Conservation (phyloP, 148 eudicot genomes). For the Arbutus unedo region DNA sequence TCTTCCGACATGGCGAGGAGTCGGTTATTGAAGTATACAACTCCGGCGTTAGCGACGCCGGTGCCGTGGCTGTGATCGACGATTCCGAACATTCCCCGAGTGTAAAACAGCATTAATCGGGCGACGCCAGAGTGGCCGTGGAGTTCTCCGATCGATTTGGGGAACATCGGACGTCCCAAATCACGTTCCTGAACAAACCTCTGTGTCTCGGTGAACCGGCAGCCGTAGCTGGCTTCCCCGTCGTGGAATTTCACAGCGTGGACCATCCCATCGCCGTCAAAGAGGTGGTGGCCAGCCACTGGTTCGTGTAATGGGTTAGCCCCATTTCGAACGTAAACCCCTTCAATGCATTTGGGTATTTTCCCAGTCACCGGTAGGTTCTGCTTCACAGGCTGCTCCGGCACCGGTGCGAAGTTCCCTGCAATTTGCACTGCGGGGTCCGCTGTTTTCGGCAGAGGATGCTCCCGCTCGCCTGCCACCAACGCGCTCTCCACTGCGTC, state of each 20-base stretch:
- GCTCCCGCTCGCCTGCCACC: conserved; percentile 22
- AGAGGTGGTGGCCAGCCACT: conserved; percentile 59
- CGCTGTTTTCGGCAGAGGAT: conserved; percentile 46
- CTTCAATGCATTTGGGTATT: conserved; percentile 45
- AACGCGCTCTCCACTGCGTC: conserved; percentile 25
- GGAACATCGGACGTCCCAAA: conserved; percentile 28
- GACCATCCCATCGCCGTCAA: conserved; percentile 73
- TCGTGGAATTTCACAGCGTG: conserved; percentile 43
- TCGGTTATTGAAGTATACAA: conserved; percentile 36
- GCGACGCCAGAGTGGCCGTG: conserved; percentile 48
- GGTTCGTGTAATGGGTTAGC: conserved; percentile 60
- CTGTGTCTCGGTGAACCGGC: conserved; percentile 30
- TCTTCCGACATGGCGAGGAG: conserved; percentile 55
- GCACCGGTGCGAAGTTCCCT: conserved; percentile 68
- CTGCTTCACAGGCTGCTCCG: conserved; percentile 38
- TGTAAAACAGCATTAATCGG: conserved; percentile 31
- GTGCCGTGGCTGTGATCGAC: conserved; percentile 32
- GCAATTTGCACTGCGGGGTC: conserved; percentile 57
- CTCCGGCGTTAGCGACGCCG: conserved; percentile 49
- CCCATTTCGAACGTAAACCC: conserved; percentile 62
- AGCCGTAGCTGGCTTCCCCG: conserved; percentile 31
- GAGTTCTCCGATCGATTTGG: conserved; percentile 33
- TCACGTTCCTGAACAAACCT: conserved; percentile 24
- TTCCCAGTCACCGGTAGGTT: conserved; percentile 42
- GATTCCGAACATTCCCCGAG: conserved; percentile 30